phyloP scores from a whole-genome alignment of 495 filamentous ascomycete species.

The Aspergillus sclerotiicarbonarius region DNA sequence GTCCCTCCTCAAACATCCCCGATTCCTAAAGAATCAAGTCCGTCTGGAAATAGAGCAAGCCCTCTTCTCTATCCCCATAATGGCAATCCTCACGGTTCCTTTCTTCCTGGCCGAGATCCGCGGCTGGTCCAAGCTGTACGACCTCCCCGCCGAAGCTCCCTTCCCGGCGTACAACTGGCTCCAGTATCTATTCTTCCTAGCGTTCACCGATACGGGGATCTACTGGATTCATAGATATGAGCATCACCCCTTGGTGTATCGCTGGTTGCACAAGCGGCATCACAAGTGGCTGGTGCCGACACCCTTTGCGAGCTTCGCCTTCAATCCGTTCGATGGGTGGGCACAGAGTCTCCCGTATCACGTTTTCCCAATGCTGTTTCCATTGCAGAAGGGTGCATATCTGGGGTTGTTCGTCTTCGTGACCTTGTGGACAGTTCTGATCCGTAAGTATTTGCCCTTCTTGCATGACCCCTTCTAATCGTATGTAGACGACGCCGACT shows the following conservation, averaged over 20 bases:
- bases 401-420: slow-evolving; percentile 82
- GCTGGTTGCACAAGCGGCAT: slow-evolving; percentile 87
- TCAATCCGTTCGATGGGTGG: slow-evolving; percentile 92
- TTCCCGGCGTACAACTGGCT: slow-evolving; percentile 69
- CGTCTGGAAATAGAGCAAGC: slow-evolving; percentile 77
- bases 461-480: not conserved
- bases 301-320: slow-evolving; percentile 85
- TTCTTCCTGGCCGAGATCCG: slow-evolving; percentile 79
- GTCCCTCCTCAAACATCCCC: slow-evolving; percentile 76
- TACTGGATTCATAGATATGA: slow-evolving; percentile 90
- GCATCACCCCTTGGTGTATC: slow-evolving; percentile 80
- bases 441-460: slow-evolving; percentile 47
- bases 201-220: slow-evolving; percentile 87
- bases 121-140: slow-evolving; percentile 84
- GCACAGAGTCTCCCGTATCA: slow-evolving; percentile 91
- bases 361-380: slow-evolving; percentile 85
- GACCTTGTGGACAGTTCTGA: slow-evolving; percentile 93
- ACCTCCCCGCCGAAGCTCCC: slow-evolving; percentile 64
- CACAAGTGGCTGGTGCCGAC: slow-evolving; percentile 99
- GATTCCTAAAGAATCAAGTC: slow-evolving; percentile 89
- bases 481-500: slow-evolving; percentile 78
- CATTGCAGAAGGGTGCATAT: slow-evolving; percentile 86
- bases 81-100: slow-evolving; percentile 75
- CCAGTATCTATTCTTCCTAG: slow-evolving; percentile 86
- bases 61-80: slow-evolving; percentile 65